Evolutionary conservation across 805 yeast genomes (phyloP), one percentile per base, ranked within the genome.

Genomic region (Kodamaea restingae): DNA sequence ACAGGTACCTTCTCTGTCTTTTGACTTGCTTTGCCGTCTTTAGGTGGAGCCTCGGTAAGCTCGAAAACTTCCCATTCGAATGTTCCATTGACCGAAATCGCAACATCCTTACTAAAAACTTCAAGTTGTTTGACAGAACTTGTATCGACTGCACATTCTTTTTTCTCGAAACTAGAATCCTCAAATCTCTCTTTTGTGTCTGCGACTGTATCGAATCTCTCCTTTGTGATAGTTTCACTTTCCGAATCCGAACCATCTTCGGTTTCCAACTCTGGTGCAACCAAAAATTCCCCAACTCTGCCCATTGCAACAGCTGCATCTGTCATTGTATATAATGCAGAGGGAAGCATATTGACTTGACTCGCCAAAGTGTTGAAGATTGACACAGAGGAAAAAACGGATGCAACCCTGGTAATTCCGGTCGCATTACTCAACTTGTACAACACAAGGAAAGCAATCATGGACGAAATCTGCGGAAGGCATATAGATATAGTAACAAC

Each of bases 381-480:
- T 0, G 90, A 75, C 32, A 85, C 62, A 3, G 93, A 84, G 0
- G 91, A 70, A 55, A 85, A 85, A 24, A 84, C 71, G 26, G 75
- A 66, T 9, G 84, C 88, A 4, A 88, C 80, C 40, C 65, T 69
- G 35, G 68, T 52, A 15, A 65, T 52, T 9, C 50, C 48, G 4
- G 51, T 47, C 20, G 12, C 32, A 9, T 30, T 30, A 14, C 55
- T 55, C 14, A 59, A 45, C 12, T 58, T 65, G 45, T 64, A 69
- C 35, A 69, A 52, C 0, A 61, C 66, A 51, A 68, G 60, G 39
- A 69, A 69, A 1, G 73, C 52, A 9, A 81, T 68, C 74, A 87
- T 70, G 1, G 96, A 83, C 3, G 91, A 76, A 42, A 88, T 62
- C 15, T 76, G 71, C 0, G 96, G 85, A 41, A 86, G 63, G 2